Conservation (phyloP, 2,329 filamentous ascomycete genomes). For the Cordyceps farinosa region DNA sequence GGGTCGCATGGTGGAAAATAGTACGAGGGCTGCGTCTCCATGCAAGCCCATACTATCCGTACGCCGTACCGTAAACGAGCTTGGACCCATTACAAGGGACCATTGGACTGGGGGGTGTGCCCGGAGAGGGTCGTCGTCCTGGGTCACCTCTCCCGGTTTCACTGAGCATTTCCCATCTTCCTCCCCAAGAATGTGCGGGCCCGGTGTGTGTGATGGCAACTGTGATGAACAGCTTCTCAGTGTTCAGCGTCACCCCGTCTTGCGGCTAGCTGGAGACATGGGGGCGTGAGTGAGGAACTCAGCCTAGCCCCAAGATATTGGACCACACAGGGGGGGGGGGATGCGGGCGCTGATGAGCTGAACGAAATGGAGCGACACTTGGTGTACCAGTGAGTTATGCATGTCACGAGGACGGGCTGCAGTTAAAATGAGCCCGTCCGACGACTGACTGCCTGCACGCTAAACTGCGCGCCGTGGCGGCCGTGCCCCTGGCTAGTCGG, state of each 20-base stretch:
- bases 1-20: slow-evolving; percentile 2
- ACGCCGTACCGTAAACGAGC: neutral
- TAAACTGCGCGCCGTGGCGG: neutral
- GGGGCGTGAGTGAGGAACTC: neutral
- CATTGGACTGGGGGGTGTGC: neutral
- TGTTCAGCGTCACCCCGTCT: too few relatives aligned
- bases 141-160: too few relatives aligned
- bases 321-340: too few relatives aligned
- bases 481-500: slow-evolving; percentile 3
- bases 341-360: too few relatives aligned
- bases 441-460: neutral
- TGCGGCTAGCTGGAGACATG: neutral
- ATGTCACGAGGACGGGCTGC: neutral
- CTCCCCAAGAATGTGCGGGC: too few relatives aligned
- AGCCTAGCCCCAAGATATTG: too few relatives aligned
- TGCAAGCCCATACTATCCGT: neutral
- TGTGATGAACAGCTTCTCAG: neutral
- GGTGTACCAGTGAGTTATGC: too few relatives aligned
- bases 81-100: slow-evolving; percentile 5
- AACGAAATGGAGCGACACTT: too few relatives aligned
- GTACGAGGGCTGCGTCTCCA: slow-evolving; percentile 1
- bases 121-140: too few relatives aligned
- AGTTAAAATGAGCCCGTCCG: neutral
- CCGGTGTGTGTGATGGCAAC: neutral
- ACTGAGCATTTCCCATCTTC: too few relatives aligned